phyloP scores from a whole-genome alignment of 306 rosid species.

The Cicer bijugum region DNA sequence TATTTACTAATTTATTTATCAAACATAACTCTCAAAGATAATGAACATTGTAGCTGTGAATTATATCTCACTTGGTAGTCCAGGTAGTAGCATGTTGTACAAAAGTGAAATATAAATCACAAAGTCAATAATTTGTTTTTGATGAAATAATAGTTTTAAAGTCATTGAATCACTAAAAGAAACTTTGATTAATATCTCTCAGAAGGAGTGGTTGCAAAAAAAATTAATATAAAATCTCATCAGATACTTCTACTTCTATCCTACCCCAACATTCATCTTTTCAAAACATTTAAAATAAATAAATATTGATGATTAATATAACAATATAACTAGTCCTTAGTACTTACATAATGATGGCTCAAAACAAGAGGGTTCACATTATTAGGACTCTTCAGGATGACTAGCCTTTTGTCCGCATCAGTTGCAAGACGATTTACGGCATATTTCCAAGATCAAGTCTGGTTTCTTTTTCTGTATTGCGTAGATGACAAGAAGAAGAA shows the following conservation, averaged over 20 bases:
- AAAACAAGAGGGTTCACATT: conserved; percentile 87
- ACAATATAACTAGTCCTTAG: not conserved
- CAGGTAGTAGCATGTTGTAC: conserved; percentile 92
- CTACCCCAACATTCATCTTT: too few relatives aligned
- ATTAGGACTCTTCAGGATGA: conserved; percentile 81
- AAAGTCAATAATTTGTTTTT: conserved; percentile 43
- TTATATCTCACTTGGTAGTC: conserved; percentile 74
- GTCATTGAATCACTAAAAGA: conserved; percentile 10
- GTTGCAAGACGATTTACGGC: conserved; percentile 68
- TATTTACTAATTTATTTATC: conserved; percentile 1
- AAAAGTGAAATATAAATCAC: conserved; percentile 35
- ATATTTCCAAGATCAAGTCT: conserved; percentile 73
- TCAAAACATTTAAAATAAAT: conserved; percentile 29
- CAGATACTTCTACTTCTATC: too few relatives aligned
- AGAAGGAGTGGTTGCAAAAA: too few relatives aligned
- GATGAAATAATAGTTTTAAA: conserved; percentile 31
- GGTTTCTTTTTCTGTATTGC: conserved; percentile 61
- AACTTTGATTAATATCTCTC: conserved; percentile 70
- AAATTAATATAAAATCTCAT: too few relatives aligned
- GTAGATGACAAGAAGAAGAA: not conserved
- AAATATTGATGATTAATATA: not conserved
- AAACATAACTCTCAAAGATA: conserved; percentile 20
- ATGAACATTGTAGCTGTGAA: conserved; percentile 22
- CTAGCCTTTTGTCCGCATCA: conserved; percentile 76
- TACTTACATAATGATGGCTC: conserved; percentile 71